Evolutionary conservation across 179 eudicot species (phyloP).

Genomic region (Vitellaria paradoxa): DNA sequence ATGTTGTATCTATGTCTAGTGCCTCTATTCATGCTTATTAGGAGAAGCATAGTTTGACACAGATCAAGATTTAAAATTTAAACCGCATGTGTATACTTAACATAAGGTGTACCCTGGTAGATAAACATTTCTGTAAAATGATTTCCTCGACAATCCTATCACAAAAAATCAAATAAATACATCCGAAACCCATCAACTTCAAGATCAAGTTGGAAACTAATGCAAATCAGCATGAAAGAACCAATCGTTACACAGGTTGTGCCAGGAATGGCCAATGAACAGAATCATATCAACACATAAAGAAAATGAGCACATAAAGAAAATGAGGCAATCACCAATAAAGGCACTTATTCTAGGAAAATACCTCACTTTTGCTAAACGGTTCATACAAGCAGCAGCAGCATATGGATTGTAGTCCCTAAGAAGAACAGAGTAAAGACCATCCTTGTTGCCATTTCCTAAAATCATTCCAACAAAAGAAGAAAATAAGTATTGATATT

Average conservation of each 20-base stretch:
- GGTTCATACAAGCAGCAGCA: slow-evolving; percentile 97
- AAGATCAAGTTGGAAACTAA: neutral
- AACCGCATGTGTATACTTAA: neutral
- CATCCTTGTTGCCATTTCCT: slow-evolving; percentile 98
- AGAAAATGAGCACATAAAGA: neutral
- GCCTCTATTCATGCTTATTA: no score
- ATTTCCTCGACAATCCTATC: neutral
- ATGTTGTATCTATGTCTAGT: no score
- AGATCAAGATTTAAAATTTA: neutral
- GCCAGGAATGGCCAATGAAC: no score
- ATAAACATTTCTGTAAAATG: neutral
- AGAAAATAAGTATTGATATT: neutral
- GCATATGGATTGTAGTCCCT: slow-evolving; percentile 92
- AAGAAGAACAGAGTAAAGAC: slow-evolving; percentile 90
- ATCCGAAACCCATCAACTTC: neutral
- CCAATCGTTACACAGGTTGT: neutral
- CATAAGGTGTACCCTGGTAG: neutral
- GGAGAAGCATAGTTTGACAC: neutral
- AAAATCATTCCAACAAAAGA: slow-evolving; percentile 11
- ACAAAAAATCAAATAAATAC: neutral
- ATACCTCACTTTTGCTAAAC: slow-evolving; percentile 92
- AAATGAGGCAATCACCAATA: slow-evolving; percentile 8
- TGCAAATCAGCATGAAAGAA: neutral
- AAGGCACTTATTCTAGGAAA: slow-evolving; percentile 2
- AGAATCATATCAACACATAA: no score